A percentile compares a stretch with the other conserved stretches of the same genome.
Conservation (phyloP, 164 flowering plant species). For the Annona squamosa region DNA sequence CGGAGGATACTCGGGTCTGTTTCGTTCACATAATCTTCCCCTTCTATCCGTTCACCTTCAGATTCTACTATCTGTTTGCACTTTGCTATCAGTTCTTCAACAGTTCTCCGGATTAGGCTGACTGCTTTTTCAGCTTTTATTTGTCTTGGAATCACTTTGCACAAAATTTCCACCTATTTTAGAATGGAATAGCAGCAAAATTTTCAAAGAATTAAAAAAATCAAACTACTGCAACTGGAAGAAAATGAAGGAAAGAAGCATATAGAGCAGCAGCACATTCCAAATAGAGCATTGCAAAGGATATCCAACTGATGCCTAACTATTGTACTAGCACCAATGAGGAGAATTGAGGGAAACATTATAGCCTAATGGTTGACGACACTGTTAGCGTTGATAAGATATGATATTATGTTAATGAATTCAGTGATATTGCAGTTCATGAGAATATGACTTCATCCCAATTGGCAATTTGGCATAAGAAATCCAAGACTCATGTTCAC, state of each 20-base stretch:
- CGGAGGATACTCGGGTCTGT: slow-evolving; percentile 92
- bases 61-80: slow-evolving; percentile 80
- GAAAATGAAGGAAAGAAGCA: neutral
- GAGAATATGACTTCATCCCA: no score
- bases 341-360: no score
- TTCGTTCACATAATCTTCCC: slow-evolving; percentile 86
- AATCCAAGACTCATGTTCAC: no score
- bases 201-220: neutral
- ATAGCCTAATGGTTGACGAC: no score
- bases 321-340: no score
- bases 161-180: slow-evolving; percentile 49
- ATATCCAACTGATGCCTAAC: neutral
- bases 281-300: neutral
- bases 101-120: slow-evolving; percentile 52
- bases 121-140: slow-evolving; percentile 89
- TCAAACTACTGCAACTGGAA: neutral
- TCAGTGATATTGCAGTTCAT: no score
- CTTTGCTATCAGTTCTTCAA: slow-evolving; percentile 69
- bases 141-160: slow-evolving; percentile 83
- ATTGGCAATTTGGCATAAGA: no score
- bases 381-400: no score
- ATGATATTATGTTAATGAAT: no score
- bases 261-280: neutral
- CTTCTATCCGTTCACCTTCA: slow-evolving; percentile 70
- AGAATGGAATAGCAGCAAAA: neutral